These are phyloP conservation scores for Vigna trinervia DNA, from an alignment of 306 rosid genomes.

Conservation along the genomic window DNA sequence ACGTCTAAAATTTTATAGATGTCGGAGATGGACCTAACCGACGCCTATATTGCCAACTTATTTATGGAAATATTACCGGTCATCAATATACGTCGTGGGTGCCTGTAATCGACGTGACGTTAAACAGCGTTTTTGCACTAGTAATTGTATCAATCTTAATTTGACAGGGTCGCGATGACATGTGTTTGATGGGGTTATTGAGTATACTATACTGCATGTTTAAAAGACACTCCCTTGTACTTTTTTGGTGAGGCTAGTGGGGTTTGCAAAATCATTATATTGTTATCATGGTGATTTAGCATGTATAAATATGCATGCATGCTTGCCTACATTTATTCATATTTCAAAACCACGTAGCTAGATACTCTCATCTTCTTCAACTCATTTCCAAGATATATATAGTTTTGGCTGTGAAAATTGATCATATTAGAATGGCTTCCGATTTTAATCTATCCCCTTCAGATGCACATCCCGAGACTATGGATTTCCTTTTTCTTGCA, in stretches of 20 bases:
- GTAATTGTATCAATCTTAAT: background rate
- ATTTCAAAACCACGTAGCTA: slow-evolving; percentile 37
- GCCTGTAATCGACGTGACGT: no score
- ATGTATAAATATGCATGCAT: slow-evolving; percentile 53
- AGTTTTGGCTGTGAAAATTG: slow-evolving; percentile 19
- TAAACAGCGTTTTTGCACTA: no score
- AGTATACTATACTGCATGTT: slow-evolving; percentile 26
- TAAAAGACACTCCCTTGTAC: background rate
- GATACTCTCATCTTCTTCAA: slow-evolving; percentile 30
- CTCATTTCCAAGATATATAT: slow-evolving; percentile 19
- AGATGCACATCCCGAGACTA: slow-evolving; percentile 81
- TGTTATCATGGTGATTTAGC: slow-evolving; percentile 39
- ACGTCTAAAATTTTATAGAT: no score
- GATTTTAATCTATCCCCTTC: slow-evolving; percentile 68
- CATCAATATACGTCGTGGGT: no score
- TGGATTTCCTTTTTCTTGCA: slow-evolving; percentile 87
- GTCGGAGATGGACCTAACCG: no score
- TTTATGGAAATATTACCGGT: no score
- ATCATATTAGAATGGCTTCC: slow-evolving; percentile 52
- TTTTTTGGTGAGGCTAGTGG: slow-evolving; percentile 31
- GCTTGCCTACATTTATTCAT: slow-evolving; percentile 39
- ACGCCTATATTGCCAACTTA: no score
- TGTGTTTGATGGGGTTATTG: slow-evolving; percentile 32
- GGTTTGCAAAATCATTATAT: slow-evolving; percentile 42
- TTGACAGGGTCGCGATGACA: slow-evolving; percentile 13